These are phyloP conservation scores for Chytriomyces confervae DNA, from an alignment of 192 early-diverging fungal species.

Conservation along the genomic window DNA sequence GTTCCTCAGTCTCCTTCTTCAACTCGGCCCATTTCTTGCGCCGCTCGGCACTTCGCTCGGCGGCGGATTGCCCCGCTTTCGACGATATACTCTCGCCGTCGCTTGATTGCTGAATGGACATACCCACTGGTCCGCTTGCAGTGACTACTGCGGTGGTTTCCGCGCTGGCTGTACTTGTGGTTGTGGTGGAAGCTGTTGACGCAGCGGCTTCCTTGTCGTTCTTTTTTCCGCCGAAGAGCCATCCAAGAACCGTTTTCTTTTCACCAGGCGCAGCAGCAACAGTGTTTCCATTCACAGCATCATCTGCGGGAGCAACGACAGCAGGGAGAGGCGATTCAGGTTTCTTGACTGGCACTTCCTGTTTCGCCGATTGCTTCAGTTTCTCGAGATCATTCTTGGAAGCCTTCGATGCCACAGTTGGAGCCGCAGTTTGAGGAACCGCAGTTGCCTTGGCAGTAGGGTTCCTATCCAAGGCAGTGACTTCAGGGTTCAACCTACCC, in stretches of 20 bases:
- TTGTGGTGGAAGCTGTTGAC: neutral
- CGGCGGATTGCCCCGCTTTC: neutral
- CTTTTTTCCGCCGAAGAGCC: constrained; percentile 21
- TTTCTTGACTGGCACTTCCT: neutral
- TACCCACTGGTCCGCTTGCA: neutral
- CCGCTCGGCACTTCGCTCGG: constrained; percentile 24
- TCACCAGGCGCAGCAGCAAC: neutral
- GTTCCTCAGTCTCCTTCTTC: constrained; percentile 10
- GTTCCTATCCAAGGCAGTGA: neutral
- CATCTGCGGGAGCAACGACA: neutral
- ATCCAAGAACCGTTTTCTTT: constrained; percentile 33
- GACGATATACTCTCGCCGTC: constrained; percentile 18
- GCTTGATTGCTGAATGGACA: constrained; percentile 9
- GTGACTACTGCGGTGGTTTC: neutral
- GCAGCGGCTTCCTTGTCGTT: neutral
- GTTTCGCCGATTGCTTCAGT: neutral
- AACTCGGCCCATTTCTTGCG: constrained; percentile 28
- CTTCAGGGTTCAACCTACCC: too few relatives aligned
- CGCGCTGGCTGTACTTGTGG: neutral
- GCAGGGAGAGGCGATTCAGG: neutral
- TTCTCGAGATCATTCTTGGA: neutral
- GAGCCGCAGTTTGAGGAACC: neutral
- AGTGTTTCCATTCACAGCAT: neutral
- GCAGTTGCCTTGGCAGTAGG: neutral
- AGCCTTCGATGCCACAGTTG: neutral